Evolutionary conservation across 140 eudicot genomes (phyloP), one percentile per base, ranked within the genome.

Genomic region (Cichorium intybus): DNA sequence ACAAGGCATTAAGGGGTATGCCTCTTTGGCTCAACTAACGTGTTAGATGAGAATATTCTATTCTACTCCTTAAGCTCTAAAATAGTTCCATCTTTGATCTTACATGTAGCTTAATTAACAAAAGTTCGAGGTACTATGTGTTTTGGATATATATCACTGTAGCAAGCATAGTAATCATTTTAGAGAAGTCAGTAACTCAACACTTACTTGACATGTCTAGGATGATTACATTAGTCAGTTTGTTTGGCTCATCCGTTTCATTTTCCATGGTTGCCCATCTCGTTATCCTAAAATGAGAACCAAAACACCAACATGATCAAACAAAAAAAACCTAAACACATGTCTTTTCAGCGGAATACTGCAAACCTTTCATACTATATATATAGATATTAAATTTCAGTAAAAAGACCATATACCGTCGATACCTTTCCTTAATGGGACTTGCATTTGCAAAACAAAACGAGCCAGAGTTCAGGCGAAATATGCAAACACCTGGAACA

Each of bases 391-490:
- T 5, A 11, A 39, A 39, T 10, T 39, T 5, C 21, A 41, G 6
- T 16, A 37, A 1, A 62, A 15, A 39, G 15, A 14, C 22, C 65
- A 72, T 11, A 28, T 24, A 43, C 47, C 21, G 10, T 52, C 0
- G 0, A 21, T 87, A 87, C 92, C 92, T 81, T 74, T 79, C 82
- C 59, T 68, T 73, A 18, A 84, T 81, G 68, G 71, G 77, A 74
- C 69, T 87, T 41, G 95, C 84, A 68, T 87, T 87, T 22, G 95
- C 91, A 77, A 87, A 87, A 64, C 84, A 84, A 66, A 86, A 62
- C 0, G 83, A 66, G 27, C 75, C 88, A 31, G 88, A 81, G 45
- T 76, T 79, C 4, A 87, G 67, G 6, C 84, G 86, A 27, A 79
- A 60, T 16, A 81, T 74, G 54, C 16, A 20, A 64, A 87, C 63